These are phyloP conservation scores for Yamadazyma laniorum DNA, from an alignment of 805 yeast genomes.

Conservation along the genomic window DNA sequence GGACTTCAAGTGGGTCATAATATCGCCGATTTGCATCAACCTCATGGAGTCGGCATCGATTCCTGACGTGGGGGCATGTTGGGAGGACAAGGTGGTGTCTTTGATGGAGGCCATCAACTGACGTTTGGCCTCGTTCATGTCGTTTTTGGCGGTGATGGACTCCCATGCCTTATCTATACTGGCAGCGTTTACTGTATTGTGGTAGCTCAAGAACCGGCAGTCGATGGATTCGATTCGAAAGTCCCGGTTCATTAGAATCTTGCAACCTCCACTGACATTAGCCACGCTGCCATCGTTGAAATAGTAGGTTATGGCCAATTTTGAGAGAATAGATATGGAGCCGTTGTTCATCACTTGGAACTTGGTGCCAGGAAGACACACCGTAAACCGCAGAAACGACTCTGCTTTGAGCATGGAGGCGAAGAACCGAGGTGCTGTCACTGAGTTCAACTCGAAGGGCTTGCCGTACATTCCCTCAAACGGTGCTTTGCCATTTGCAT, in stretches of 20 bases:
- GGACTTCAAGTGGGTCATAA: constrained; percentile 68
- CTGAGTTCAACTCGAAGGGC: constrained; percentile 62
- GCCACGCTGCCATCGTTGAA: constrained; percentile 72
- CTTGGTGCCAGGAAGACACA: constrained; percentile 36
- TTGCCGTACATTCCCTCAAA: constrained; percentile 10
- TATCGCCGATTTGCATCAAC: constrained; percentile 71
- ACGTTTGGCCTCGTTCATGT: constrained; percentile 10
- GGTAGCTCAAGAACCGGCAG: constrained; percentile 38
- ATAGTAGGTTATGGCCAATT: constrained; percentile 29
- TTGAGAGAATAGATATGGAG: constrained; percentile 32
- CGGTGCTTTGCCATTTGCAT: background rate
- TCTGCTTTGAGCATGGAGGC: constrained; percentile 52
- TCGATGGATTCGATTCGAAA: constrained; percentile 74
- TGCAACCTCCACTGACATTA: constrained; percentile 57
- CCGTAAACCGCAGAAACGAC: constrained; percentile 23
- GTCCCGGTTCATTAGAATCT: constrained; percentile 59
- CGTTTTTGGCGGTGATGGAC: constrained; percentile 9
- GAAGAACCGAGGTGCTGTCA: constrained; percentile 64
- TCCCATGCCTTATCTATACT: constrained; percentile 9
- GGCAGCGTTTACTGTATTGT: constrained; percentile 20
- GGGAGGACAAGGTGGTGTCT: constrained; percentile 41
- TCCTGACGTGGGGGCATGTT: constrained; percentile 56
- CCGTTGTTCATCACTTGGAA: constrained; percentile 43
- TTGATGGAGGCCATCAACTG: constrained; percentile 19
- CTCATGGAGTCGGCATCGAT: constrained; percentile 65